These are phyloP conservation scores for Chlorociboria aeruginascens DNA, from an alignment of 495 filamentous ascomycete genomes.

Conservation along the genomic window DNA sequence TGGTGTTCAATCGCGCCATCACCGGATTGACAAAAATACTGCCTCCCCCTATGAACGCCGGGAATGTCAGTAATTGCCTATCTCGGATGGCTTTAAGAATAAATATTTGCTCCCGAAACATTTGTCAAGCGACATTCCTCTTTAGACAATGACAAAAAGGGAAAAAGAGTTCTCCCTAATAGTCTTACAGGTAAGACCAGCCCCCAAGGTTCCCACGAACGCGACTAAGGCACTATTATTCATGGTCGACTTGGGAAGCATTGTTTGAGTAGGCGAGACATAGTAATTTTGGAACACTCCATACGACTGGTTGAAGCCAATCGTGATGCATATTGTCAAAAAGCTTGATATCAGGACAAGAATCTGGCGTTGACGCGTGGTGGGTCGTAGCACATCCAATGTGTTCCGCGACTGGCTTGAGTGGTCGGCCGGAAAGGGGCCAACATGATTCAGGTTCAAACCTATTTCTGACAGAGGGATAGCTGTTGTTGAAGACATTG, in stretches of 20 bases:
- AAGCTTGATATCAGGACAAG: conserved; percentile 32
- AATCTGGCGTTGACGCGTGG: conserved; percentile 30
- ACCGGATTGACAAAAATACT: conserved; percentile 35
- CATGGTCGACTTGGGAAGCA: conserved; percentile 24
- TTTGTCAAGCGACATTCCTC: no score
- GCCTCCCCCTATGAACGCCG: no score
- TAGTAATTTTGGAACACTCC: conserved; percentile 39
- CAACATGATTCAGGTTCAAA: no score
- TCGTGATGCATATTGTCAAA: conserved; percentile 31
- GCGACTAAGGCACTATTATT: conserved; percentile 27
- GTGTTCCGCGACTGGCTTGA: background rate
- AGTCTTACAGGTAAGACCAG: conserved; percentile 37
- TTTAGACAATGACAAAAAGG: no score
- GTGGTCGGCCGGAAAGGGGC: background rate
- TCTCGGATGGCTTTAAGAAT: no score
- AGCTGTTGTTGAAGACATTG: no score
- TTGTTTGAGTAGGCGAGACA: conserved; percentile 26
- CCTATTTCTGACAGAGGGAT: no score
- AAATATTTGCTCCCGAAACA: no score
- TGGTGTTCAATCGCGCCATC: conserved; percentile 26
- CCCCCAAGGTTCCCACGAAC: conserved; percentile 37
- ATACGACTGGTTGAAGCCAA: conserved; percentile 38
- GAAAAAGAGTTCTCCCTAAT: no score
- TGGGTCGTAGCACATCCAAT: conserved; percentile 16
- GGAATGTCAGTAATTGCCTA: no score